Evolutionary conservation across 2,329 filamentous ascomycete species (phyloP).

Genomic region (Aspergillus proliferans): DNA sequence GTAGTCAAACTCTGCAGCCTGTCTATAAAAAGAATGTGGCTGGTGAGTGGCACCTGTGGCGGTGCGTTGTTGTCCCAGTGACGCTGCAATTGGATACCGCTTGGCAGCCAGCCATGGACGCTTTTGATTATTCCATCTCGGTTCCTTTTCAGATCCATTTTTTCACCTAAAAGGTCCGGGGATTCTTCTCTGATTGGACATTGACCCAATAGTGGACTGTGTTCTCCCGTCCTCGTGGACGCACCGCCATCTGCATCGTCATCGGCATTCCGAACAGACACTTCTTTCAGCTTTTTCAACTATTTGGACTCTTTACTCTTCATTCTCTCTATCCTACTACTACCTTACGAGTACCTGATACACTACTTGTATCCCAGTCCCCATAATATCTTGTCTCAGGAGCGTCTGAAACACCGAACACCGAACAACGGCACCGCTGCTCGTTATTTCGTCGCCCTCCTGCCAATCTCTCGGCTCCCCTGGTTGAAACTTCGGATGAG

Average conservation of each 20-base stretch:
- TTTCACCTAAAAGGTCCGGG: neutral
- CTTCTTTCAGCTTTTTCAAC: too few relatives aligned
- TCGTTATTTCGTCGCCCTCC: constrained; percentile 9
- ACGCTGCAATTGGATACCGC: neutral
- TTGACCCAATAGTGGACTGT: too few relatives aligned
- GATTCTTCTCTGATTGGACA: neutral
- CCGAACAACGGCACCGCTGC: neutral
- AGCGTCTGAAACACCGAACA: constrained; percentile 1
- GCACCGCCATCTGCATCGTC: too few relatives aligned
- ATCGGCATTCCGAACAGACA: too few relatives aligned
- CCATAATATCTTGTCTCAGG: constrained; percentile 1
- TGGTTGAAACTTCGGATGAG: constrained; percentile 3
- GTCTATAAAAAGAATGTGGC: neutral
- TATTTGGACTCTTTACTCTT: neutral
- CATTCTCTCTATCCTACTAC: neutral
- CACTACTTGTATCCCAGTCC: neutral
- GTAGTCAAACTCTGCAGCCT: neutral
- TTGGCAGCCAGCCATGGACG: neutral
- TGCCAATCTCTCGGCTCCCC: constrained; percentile 24
- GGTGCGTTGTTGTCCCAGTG: neutral
- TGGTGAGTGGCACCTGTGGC: neutral
- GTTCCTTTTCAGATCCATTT: neutral
- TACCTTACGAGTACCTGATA: neutral
- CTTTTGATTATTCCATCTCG: neutral
- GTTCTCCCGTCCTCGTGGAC: too few relatives aligned